phyloP scores from a whole-genome alignment of 331 rosid genomes.

The Saraca asoca region DNA sequence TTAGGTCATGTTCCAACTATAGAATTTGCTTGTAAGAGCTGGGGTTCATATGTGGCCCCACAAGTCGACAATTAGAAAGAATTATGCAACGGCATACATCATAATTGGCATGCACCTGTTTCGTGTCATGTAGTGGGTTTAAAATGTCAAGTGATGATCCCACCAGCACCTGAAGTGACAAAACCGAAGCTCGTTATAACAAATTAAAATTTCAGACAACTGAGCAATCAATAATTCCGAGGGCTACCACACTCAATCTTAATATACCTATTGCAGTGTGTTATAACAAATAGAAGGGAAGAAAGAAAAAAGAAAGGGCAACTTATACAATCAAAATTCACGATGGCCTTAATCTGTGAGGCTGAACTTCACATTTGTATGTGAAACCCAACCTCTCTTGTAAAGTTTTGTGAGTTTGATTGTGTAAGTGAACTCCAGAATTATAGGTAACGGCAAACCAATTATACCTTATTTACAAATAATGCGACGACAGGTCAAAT shows the following conservation, averaged over 20 bases:
- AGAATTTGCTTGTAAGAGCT: conserved; percentile 24
- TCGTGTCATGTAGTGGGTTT: conserved; percentile 4
- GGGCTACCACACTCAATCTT: no score
- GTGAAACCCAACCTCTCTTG: no score
- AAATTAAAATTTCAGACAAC: not conserved
- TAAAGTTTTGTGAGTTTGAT: no score
- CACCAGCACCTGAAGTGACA: conserved; percentile 36
- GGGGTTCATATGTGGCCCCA: conserved; percentile 5
- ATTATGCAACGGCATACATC: conserved; percentile 24
- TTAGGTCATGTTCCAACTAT: conserved; percentile 28
- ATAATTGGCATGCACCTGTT: conserved; percentile 12
- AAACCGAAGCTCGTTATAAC: conserved; percentile 20
- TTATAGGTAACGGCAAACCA: conserved; percentile 8
- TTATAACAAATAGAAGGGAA: no score
- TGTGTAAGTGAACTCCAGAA: no score
- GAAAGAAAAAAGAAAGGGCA: no score
- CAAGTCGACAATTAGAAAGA: not conserved
- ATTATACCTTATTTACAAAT: conserved; percentile 70
- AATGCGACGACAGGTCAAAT: conserved; percentile 55
- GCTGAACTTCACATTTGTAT: no score
- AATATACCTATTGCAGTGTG: no score
- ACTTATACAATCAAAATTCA: no score
- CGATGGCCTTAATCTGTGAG: no score
- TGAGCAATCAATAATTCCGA: no score
- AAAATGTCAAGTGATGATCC: conserved; percentile 25